Evolutionary conservation across 1,284 basidiomycete species (phyloP), one percentile per base, ranked within the genome.

Genomic region (Naganishia sp.): DNA sequence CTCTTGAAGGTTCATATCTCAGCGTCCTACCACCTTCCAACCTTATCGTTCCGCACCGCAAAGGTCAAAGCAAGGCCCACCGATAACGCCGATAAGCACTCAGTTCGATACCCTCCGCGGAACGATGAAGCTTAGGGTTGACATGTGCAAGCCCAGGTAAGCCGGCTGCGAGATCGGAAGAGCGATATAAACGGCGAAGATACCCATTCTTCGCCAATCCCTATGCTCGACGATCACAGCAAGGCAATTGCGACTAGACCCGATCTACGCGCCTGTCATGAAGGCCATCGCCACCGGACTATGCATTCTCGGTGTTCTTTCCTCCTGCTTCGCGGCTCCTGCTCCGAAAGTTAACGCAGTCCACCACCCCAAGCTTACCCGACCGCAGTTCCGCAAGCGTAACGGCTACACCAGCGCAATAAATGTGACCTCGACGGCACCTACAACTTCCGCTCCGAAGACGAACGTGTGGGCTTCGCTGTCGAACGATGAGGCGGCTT

Each of bases 391-490:
- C 7, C 53, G 53, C 11, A 57, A 56, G 36, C 64, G 64, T 13
- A 36, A 23, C 31, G 45, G 39, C 6, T 48, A 57, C 33, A 66
- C 67, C 48, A 69, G 68, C 39, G 56, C 67, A 3, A 65, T 63
- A 28, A 64, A 69, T 36, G 61, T 64, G 21, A 67, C 68, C 39
- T 55, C 68, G n/a, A 65, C 68, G 1, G 57, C 68, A 5, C 70
- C 72, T 13, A 67, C 57, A 10, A 53, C 54, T 21, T 71, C 52
- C 5, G 76, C 76, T 0, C 71, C 73, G n/a, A 69, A 73, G 60
- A 43, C 64, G 39, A 78, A 78, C 64, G 69, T 77, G 60, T 78
- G 73, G 72, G 61, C 65, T 1, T 68, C 59, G 0, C 65, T 78
- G 13, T 63, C 70, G 13, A 67, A 69, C 56, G 73, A 75, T 21